Base-by-base conservation (phyloP, 139 green algal species). In the Tetradesmus obliquus region DNA sequence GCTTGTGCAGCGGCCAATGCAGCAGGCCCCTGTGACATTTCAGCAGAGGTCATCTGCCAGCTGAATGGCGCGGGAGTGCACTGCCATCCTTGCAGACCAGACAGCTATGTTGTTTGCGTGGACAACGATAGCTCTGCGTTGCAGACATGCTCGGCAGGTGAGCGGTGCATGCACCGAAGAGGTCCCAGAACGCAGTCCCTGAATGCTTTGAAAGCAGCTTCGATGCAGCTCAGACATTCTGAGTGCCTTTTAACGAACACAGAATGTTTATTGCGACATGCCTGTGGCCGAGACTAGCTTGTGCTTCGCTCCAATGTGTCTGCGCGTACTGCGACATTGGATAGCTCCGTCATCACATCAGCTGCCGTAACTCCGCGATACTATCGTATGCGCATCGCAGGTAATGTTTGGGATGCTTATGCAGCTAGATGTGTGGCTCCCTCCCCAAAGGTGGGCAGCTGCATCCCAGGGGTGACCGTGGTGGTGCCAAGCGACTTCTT, bases 391-490 rank as follows among this genome's bases (percentile, higher is more conserved):
- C 15, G 17, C 57, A 66, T 69, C 55, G 82, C n/a, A 88, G 84
- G 57, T 54, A 51, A 20, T 17, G 1, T 58, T 57, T 88, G 84
- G 84, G 58, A 88, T 17, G 55, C 57, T 57, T 88, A 57, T 79
- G 8, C 22, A 19, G 57, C 84, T n/a, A 60, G 57, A 24, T 88
- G 84, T 72, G 84, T 53, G 6, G 57, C 84, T n/a, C 6, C 22
- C n/a, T 76, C 19, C 54, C 17, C 58, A 13, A 53, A 57, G 0
- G 22, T 62, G 9, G 17, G 55, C 20, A 66, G n/a, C 17, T 88
- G 84, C 51, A 62, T 88, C 55, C 55, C 84, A 66, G 84, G 84
- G 54, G 84, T 88, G 6, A 76, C n/a, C 57, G 57, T 88, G 3
- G 3, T 82, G 24, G 74, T 82, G 74, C 74, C 74, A 76, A 24